Conservation (phyloP, 257 asterid genomes). For the Jasminum sambac region DNA sequence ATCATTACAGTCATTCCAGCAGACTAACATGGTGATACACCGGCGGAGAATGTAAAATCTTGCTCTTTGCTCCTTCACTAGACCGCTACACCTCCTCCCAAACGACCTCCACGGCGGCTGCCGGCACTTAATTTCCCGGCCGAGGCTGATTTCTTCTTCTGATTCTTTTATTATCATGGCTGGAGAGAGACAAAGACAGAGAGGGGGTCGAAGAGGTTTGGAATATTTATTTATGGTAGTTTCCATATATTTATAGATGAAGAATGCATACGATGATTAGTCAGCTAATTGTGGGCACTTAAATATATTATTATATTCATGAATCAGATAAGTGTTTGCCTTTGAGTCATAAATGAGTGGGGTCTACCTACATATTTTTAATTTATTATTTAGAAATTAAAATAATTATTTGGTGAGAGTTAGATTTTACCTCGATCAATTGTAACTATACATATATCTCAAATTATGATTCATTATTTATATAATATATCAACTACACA, state of each 20-base stretch:
- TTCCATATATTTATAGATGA: no score
- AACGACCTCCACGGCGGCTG: conserved; percentile 14
- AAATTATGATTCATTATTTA: no score
- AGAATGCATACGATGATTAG: no score
- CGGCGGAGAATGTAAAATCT: conserved; percentile 29
- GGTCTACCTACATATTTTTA: neutral
- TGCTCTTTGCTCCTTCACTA: conserved; percentile 30
- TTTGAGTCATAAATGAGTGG: neutral
- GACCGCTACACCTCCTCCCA: conserved; percentile 23
- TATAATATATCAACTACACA: no score
- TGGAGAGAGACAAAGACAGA: neutral
- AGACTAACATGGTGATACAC: conserved; percentile 27
- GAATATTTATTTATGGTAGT: neutral
- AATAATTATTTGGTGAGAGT: no score
- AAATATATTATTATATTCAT: neutral
- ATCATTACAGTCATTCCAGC: conserved; percentile 26
- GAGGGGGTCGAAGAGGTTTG: neutral
- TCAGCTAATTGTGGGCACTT: neutral
- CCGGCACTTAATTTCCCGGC: neutral
- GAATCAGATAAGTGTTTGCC: neutral
- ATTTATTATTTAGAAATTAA: no score
- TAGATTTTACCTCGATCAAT: no score
- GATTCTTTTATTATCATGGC: neutral
- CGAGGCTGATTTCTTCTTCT: neutral
- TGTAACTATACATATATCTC: no score